These are phyloP conservation scores for Dichomitus squalens DNA, from an alignment of 1,284 basidiomycete species.

Conservation along the genomic window DNA sequence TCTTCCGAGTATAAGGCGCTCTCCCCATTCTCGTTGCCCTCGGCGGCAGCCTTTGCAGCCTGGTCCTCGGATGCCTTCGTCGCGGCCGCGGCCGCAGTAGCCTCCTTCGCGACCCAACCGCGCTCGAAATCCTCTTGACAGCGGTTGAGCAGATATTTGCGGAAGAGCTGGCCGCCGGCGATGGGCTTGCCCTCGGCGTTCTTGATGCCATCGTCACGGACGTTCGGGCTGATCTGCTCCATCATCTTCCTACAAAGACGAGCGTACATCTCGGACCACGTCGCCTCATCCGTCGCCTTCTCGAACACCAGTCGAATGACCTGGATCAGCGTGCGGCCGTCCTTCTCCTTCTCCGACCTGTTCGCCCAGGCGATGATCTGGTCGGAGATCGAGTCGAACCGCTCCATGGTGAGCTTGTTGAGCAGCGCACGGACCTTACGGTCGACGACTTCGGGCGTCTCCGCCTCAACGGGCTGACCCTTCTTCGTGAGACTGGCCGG, in stretches of 20 bases:
- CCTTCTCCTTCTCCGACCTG: conserved; percentile 89
- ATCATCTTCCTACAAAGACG: conserved; percentile 85
- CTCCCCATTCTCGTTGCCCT: conserved; percentile 52
- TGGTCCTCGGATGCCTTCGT: conserved; percentile 50
- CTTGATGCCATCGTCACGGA: conserved; percentile 86
- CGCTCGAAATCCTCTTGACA: conserved; percentile 51
- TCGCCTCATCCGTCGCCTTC: conserved; percentile 71
- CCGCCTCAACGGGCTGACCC: conserved; percentile 48
- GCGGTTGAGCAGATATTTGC: conserved; percentile 67
- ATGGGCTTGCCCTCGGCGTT: conserved; percentile 82
- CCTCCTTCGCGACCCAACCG: conserved; percentile 46
- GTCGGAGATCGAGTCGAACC: conserved; percentile 83
- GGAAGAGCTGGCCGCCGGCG: conserved; percentile 87
- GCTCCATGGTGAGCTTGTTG: conserved; percentile 97
- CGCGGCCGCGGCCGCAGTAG: conserved; percentile 33
- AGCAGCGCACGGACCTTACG: conserved; percentile 92
- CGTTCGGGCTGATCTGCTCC: conserved; percentile 71
- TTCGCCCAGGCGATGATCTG: conserved; percentile 80
- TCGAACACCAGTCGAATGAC: conserved; percentile 96
- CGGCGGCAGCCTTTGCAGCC: conserved; percentile 64
- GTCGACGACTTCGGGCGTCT: conserved; percentile 84
- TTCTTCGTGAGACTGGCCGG: conserved; percentile 40
- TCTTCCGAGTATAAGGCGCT: conserved; percentile 89
- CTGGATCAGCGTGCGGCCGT: conserved; percentile 91
- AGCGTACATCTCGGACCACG: conserved; percentile 44